A percentile compares a stretch with the other conserved stretches of the same genome.
phyloP scores from a whole-genome alignment of 257 asterid genomes.

The Rhazya stricta region DNA sequence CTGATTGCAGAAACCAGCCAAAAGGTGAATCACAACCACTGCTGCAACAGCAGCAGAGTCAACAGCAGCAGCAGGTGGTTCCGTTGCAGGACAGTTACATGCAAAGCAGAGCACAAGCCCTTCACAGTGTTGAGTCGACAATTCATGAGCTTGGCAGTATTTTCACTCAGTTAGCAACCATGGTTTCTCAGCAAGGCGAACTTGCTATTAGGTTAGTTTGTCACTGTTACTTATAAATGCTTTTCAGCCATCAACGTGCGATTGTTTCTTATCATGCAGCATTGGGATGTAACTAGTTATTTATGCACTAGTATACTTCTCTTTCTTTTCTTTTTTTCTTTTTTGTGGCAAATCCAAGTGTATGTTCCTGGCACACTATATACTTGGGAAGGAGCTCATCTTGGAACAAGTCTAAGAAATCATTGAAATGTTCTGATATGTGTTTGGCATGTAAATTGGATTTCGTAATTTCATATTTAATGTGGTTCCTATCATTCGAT shows the following conservation, averaged over 20 bases:
- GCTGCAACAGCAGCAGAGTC: slow-evolving; percentile 72
- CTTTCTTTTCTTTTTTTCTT: not conserved
- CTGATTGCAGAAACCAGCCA: not conserved
- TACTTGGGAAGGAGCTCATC: not conserved
- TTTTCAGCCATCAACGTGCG: not conserved
- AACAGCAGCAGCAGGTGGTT: slow-evolving; percentile 74
- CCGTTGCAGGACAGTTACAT: slow-evolving; percentile 66
- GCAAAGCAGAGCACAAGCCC: slow-evolving; percentile 66
- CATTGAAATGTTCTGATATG: not conserved
- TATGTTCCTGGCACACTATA: not conserved
- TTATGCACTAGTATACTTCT: not conserved
- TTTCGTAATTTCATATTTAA: not conserved
- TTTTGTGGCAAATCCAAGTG: not conserved
- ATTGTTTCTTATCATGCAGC: not conserved
- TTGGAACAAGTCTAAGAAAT: not conserved
- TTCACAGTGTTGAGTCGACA: slow-evolving; percentile 85
- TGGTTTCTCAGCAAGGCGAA: slow-evolving; percentile 92
- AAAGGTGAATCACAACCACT: slow-evolving; percentile 57
- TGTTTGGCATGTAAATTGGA: not conserved
- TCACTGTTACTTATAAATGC: not conserved
- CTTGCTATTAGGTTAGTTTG: slow-evolving; percentile 63
- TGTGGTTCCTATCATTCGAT: not conserved
- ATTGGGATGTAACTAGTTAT: not conserved
- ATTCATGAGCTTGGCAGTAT: slow-evolving; percentile 75
- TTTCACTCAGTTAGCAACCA: slow-evolving; percentile 82